phyloP scores from a whole-genome alignment of 371 early-diverging fungal species.

The Mortierella sp. region DNA sequence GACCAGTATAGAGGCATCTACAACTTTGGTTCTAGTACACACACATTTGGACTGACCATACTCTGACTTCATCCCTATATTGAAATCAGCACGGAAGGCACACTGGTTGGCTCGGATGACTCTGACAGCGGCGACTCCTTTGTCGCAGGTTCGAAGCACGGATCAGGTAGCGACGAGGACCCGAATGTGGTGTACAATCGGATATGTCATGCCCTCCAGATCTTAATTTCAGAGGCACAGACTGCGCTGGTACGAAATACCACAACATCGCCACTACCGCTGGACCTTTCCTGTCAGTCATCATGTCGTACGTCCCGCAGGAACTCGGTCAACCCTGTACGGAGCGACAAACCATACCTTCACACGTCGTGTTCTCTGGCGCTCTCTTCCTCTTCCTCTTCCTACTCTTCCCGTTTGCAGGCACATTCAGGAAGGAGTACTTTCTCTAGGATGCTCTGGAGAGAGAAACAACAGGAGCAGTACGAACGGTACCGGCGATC shows the following conservation, averaged over 20 bases:
- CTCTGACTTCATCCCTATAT: too few relatives aligned
- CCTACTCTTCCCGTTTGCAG: conserved; percentile 12
- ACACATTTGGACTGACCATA: too few relatives aligned
- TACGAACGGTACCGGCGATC: conserved; percentile 50
- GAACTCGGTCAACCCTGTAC: conserved; percentile 15
- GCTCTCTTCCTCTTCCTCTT: conserved; percentile 12
- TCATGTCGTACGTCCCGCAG: conserved; percentile 21
- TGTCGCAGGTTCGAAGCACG: conserved; percentile 27
- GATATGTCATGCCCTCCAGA: conserved; percentile 47
- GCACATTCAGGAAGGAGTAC: conserved; percentile 7
- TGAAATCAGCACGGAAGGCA: conserved; percentile 46
- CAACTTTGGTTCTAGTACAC: too few relatives aligned
- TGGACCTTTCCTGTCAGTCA: neutral
- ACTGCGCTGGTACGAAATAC: conserved; percentile 26
- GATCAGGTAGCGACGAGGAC: conserved; percentile 35
- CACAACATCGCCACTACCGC: neutral
- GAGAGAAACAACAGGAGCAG: conserved; percentile 51
- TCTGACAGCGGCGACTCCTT: conserved; percentile 39
- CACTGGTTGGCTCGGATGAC: conserved; percentile 46
- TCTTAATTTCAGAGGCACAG: conserved; percentile 47
- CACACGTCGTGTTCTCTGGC: too few relatives aligned
- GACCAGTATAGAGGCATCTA: too few relatives aligned
- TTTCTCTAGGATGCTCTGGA: conserved; percentile 47
- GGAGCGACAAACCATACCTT: conserved; percentile 1
- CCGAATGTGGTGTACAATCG: conserved; percentile 48